Evolutionary conservation across 2,329 filamentous ascomycete genomes (phyloP).

Genomic region (Emmonsiellopsis sp.): DNA sequence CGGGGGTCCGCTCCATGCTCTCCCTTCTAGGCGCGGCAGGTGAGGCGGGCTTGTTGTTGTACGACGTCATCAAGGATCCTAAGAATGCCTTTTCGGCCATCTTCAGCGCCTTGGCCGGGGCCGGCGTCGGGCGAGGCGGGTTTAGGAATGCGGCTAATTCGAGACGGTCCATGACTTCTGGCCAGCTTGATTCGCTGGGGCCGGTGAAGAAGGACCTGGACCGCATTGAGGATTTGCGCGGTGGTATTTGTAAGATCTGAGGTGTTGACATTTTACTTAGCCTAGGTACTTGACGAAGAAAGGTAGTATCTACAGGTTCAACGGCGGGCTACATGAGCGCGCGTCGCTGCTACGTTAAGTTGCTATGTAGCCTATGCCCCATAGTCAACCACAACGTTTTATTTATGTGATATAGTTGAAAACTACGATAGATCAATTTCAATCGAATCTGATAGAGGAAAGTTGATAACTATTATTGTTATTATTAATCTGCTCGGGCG

Average conservation of each 20-base stretch:
- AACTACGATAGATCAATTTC: too few species aligned
- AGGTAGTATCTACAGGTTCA: too few species aligned
- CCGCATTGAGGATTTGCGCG: not conserved
- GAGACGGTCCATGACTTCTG: not conserved
- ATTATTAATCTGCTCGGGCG: too few species aligned
- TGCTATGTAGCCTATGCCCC: too few species aligned
- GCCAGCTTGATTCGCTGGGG: not conserved
- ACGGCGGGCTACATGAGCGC: too few species aligned
- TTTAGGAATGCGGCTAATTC: not conserved
- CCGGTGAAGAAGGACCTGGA: not conserved
- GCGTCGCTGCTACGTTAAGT: too few species aligned
- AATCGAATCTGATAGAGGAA: too few species aligned
- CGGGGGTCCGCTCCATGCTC: not conserved
- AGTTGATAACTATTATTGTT: too few species aligned
- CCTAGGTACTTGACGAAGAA: too few species aligned
- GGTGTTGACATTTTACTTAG: too few species aligned
- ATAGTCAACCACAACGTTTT: too few species aligned
- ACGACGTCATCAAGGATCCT: not conserved
- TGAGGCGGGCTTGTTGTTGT: not conserved
- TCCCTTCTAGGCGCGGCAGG: not conserved
- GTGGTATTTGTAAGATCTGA: not conserved
- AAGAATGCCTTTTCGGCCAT: not conserved
- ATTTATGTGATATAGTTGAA: too few species aligned
- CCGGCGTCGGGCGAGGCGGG: not conserved
- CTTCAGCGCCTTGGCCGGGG: not conserved